Conservation (phyloP, 345 rosid genomes). For the Lumnitzera littorea region DNA sequence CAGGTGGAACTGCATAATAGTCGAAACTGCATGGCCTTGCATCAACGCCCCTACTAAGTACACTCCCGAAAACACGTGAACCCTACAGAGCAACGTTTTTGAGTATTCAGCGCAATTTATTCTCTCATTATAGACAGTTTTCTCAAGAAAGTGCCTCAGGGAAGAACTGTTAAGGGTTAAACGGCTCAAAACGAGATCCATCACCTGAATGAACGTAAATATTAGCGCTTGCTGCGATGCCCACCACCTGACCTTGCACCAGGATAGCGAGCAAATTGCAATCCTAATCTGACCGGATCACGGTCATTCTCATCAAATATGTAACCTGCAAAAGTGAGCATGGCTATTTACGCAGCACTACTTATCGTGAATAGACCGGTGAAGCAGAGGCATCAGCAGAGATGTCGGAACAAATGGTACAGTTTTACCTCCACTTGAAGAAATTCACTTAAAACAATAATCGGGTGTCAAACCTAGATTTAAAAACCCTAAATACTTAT, state of each 20-base stretch:
- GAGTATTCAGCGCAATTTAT: slow-evolving; percentile 28
- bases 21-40: slow-evolving; percentile 21
- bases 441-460: too few relatives aligned
- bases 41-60: slow-evolving; percentile 27
- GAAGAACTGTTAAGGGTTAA: slow-evolving; percentile 25
- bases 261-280: slow-evolving; percentile 78
- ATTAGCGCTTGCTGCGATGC: slow-evolving; percentile 58
- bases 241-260: slow-evolving; percentile 73
- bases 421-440: too few relatives aligned
- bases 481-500: too few relatives aligned
- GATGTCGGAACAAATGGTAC: slow-evolving; percentile 4
- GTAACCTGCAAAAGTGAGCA: slow-evolving; percentile 73
- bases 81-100: slow-evolving; percentile 43
- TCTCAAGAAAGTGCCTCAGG: slow-evolving; percentile 18
- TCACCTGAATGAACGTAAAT: slow-evolving; percentile 35
- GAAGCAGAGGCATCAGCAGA: slow-evolving; percentile 18
- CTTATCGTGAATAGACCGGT: slow-evolving; percentile 16
- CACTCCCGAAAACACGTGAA: slow-evolving; percentile 23
- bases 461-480: too few relatives aligned
- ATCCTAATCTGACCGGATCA: slow-evolving; percentile 48
- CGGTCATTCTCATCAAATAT: slow-evolving; percentile 60
- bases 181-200: slow-evolving; percentile 17
- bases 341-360: slow-evolving; percentile 31
- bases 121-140: slow-evolving; percentile 18
- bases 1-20: slow-evolving; percentile 19